These are phyloP conservation scores for Blastomyces emzantsi DNA, from an alignment of 2,329 filamentous ascomycete genomes.

Conservation along the genomic window DNA sequence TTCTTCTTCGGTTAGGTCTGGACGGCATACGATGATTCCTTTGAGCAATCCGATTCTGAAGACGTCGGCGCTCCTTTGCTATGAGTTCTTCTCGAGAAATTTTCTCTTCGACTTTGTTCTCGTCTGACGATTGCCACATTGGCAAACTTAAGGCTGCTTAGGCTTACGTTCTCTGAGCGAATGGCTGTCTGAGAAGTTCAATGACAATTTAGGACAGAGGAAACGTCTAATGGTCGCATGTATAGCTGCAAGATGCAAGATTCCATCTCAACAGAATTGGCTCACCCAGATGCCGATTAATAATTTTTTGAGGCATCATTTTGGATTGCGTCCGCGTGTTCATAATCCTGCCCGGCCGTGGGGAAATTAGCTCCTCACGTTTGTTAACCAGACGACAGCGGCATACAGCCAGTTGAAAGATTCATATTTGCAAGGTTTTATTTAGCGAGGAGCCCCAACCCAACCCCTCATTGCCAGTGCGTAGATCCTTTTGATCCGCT, in stretches of 20 bases:
- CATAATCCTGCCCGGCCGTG: background rate
- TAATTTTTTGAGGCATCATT: background rate
- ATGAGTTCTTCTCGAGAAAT: background rate
- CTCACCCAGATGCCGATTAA: background rate
- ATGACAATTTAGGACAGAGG: background rate
- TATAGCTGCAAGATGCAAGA: background rate
- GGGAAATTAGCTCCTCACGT: background rate
- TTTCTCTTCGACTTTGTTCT: background rate
- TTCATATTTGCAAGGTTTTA: background rate
- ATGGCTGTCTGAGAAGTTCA: background rate
- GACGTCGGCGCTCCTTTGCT: background rate
- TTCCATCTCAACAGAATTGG: background rate
- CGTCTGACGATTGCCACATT: constrained; percentile 1
- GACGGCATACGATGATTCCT: background rate
- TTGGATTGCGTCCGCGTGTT: background rate
- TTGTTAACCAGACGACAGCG: background rate
- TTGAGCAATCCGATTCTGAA: constrained; percentile 5
- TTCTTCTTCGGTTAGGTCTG: background rate
- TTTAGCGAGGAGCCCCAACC: background rate
- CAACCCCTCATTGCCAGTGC: background rate
- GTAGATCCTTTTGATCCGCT: background rate
- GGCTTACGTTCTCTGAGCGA: background rate
- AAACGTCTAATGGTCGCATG: background rate
- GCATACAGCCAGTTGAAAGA: background rate
- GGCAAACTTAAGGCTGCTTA: background rate